Evolutionary conservation across 1,284 basidiomycete species (phyloP), one percentile per base, ranked within the genome.

Genomic region (Papiliotrema fonsecae): DNA sequence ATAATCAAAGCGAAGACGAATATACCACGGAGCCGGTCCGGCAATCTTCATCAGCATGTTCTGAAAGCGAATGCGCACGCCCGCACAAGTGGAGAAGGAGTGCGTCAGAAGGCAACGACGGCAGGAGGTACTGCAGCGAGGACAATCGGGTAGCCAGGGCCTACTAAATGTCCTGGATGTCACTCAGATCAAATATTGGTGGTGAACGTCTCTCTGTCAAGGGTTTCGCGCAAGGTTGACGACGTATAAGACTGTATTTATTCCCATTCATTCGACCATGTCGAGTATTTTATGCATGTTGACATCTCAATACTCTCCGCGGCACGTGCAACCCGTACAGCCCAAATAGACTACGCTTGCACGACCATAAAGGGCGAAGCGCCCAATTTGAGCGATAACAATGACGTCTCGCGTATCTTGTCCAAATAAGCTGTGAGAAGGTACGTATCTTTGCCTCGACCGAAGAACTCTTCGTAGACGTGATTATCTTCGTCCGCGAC

Each of bases 401-500:
- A 64, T 13, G 86, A 76, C 2, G 86, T 86, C 55, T 80, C 79
- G 40, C 85, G 75, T 16, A 94, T 81, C 6, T 80, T 80, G 1
- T 78, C 78, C 27, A 96, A 72, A 64, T 92, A 93, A 54, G 84
- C 82, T 6, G 78, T 78, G 42, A 93, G 65, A 47, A 78, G 66
- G 55, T 55, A 77, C 64, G 57, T 50, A 31, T 58, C 48, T 11
- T 47, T 40, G 13, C 80, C 81, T 49, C 79, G 76, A 44, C 78
- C 78, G 24, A 86, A 78, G 69, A 97, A 96, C 67, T 92, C 90
- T 54, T 88, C 82, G 67, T 92, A 96, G 24, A 97, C 74, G 61
- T 82, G 82, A 71, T 89, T 87, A 39, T 87, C 80, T 56, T 89
- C 89, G 70, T 93, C 88, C 0, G 92, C 93, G 2, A 98, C 85